A percentile compares a stretch with the other conserved stretches of the same genome.
phyloP scores from a whole-genome alignment of 148 eudicot species.

The Rhododendron molle region DNA sequence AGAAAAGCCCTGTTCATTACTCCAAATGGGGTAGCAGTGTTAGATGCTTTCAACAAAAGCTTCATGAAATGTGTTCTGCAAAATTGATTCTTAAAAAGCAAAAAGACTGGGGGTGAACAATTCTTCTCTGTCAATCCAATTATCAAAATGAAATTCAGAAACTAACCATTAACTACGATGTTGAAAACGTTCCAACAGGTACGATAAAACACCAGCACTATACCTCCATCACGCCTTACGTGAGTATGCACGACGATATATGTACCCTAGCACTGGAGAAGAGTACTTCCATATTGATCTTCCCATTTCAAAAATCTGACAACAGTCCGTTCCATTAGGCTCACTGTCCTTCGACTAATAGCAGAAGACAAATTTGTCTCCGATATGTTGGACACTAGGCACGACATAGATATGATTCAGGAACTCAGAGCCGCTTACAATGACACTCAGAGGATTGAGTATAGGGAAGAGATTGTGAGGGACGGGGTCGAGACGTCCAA shows the following conservation, averaged over 20 bases:
- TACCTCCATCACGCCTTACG: conserved; percentile 11
- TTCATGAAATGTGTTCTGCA: background rate
- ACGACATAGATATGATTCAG: background rate
- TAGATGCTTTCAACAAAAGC: background rate
- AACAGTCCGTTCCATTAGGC: background rate
- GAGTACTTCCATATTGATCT: background rate
- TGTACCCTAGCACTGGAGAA: conserved; percentile 15
- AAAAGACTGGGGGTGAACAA: background rate
- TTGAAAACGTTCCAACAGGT: background rate
- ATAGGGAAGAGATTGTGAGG: conserved; percentile 4
- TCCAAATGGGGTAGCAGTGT: background rate
- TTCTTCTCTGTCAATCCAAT: background rate
- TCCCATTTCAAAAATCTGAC: conserved; percentile 14
- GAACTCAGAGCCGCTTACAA: background rate
- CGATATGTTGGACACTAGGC: background rate
- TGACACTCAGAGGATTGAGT: background rate
- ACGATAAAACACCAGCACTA: background rate
- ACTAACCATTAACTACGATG: background rate
- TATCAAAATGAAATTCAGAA: background rate
- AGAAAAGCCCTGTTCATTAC: background rate
- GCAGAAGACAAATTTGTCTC: background rate
- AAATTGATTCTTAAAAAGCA: background rate
- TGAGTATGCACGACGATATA: conserved; percentile 17
- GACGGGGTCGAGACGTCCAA: conserved; percentile 5
- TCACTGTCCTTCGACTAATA: conserved; percentile 4